Evolutionary conservation across 805 yeast genomes (phyloP).

Genomic region (Myxozyma neotropica): DNA sequence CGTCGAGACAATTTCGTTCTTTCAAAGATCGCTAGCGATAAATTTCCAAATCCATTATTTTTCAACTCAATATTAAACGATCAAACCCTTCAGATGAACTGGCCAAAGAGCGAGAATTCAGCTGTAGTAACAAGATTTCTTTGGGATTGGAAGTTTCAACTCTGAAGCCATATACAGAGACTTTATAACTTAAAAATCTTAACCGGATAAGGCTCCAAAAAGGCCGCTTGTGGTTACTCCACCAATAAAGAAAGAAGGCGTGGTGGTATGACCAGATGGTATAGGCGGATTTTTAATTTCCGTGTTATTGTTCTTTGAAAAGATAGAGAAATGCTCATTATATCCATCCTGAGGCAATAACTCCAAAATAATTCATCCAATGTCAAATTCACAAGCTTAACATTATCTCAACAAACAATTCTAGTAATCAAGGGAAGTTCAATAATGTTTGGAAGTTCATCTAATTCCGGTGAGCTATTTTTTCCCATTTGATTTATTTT

Average conservation of each 20-base stretch:
- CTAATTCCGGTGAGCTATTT: background rate
- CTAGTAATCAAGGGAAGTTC: background rate
- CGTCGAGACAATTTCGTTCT: too few relatives aligned
- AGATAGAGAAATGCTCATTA: too few relatives aligned
- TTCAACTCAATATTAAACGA: too few relatives aligned
- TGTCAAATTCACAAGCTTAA: background rate
- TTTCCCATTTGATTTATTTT: background rate
- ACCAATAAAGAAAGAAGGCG: background rate
- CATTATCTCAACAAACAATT: background rate
- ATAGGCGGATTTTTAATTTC: too few relatives aligned
- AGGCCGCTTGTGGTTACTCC: background rate
- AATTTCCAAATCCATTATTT: constrained; percentile 12
- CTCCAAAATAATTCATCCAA: background rate
- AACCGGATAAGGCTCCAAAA: background rate
- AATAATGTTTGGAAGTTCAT: background rate
- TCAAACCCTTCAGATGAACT: background rate
- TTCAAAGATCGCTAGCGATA: background rate
- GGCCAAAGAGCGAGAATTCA: constrained; percentile 10
- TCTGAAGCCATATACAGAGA: constrained; percentile 10
- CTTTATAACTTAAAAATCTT: background rate
- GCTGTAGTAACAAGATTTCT: constrained; percentile 9
- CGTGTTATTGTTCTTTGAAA: too few relatives aligned
- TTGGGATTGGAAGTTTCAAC: background rate
- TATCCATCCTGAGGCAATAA: background rate
- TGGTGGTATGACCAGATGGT: background rate